phyloP scores from a whole-genome alignment of 306 rosid genomes.

The Ziziphus jujuba region DNA sequence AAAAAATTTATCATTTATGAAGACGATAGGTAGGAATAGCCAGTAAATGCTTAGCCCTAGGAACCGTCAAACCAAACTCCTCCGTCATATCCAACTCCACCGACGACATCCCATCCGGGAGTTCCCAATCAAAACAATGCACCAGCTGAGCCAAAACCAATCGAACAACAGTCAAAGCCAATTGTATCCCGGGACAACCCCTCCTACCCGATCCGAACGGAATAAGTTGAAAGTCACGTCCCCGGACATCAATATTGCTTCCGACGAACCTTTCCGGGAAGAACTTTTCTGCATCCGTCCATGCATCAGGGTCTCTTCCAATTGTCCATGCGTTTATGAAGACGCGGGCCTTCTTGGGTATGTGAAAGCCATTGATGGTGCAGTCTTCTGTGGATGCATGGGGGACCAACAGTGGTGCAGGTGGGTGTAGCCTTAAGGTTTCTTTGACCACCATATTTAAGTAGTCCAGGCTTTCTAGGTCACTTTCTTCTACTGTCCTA shows the following conservation, averaged over 20 bases:
- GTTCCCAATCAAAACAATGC: slow-evolving; percentile 28
- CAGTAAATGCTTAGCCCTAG: slow-evolving; percentile 30
- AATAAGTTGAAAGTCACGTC: slow-evolving; percentile 16
- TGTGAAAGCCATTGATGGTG: slow-evolving; percentile 33
- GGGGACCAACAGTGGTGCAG: slow-evolving; percentile 27
- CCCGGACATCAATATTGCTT: slow-evolving; percentile 4
- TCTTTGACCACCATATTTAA: slow-evolving; percentile 21
- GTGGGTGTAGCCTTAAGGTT: slow-evolving; percentile 25
- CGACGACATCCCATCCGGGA: slow-evolving; percentile 6
- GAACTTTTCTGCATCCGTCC: slow-evolving; percentile 19
- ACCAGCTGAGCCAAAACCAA: slow-evolving; percentile 39
- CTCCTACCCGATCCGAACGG: slow-evolving; percentile 33
- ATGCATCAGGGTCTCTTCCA: slow-evolving; percentile 10
- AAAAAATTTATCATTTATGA: neutral
- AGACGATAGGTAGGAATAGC: slow-evolving; percentile 36
- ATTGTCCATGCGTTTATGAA: slow-evolving; percentile 14
- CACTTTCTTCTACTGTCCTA: slow-evolving; percentile 8
- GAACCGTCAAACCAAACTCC: slow-evolving; percentile 32
- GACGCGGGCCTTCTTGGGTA: slow-evolving; percentile 29
- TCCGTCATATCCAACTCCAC: slow-evolving; percentile 26
- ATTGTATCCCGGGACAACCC: slow-evolving; percentile 41
- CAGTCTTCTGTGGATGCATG: slow-evolving; percentile 32
- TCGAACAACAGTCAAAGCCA: slow-evolving; percentile 30
- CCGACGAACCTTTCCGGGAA: slow-evolving; percentile 19
- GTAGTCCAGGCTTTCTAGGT: slow-evolving; percentile 9